Percentiles rank a stretch among this genome's conserved stretches.
These are phyloP conservation scores for Gomphus bonarii DNA, from an alignment of 1,284 basidiomycete genomes.

Conservation along the genomic window DNA sequence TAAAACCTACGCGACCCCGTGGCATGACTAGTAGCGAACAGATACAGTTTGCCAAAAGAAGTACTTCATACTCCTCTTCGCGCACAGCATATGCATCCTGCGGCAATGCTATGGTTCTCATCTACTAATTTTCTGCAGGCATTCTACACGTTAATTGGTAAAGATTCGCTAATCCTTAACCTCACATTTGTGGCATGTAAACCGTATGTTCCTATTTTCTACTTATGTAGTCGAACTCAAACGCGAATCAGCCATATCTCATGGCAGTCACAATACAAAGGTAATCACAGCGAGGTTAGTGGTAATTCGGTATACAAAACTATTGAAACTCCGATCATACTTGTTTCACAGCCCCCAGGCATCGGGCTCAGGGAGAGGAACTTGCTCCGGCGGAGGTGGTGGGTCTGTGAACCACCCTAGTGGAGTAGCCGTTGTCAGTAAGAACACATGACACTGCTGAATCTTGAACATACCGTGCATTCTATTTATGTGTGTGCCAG, in stretches of 20 bases:
- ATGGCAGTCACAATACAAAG: not conserved
- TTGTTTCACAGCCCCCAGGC: not conserved
- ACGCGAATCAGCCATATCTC: not conserved
- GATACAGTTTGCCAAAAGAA: too few species aligned
- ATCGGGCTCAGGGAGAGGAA: not conserved
- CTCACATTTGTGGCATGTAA: not conserved
- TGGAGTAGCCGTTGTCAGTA: not conserved
- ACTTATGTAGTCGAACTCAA: not conserved
- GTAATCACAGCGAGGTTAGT: not conserved
- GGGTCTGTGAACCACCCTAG: not conserved
- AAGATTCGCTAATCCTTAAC: too few species aligned
- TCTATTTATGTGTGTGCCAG: not conserved
- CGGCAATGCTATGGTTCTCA: too few species aligned
- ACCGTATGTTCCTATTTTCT: not conserved
- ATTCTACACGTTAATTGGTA: too few species aligned
- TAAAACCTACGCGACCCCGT: too few species aligned
- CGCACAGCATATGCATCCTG: too few species aligned
- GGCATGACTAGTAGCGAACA: too few species aligned
- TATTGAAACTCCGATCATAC: not conserved
- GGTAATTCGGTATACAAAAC: not conserved
- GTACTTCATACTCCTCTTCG: too few species aligned
- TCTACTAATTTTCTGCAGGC: too few species aligned
- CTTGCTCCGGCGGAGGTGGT: not conserved
- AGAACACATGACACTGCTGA: too few species aligned
- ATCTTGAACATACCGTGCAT: not conserved